Evolutionary conservation across 176 grass and related monocot species (phyloP).

Genomic region (Avena sativa): DNA sequence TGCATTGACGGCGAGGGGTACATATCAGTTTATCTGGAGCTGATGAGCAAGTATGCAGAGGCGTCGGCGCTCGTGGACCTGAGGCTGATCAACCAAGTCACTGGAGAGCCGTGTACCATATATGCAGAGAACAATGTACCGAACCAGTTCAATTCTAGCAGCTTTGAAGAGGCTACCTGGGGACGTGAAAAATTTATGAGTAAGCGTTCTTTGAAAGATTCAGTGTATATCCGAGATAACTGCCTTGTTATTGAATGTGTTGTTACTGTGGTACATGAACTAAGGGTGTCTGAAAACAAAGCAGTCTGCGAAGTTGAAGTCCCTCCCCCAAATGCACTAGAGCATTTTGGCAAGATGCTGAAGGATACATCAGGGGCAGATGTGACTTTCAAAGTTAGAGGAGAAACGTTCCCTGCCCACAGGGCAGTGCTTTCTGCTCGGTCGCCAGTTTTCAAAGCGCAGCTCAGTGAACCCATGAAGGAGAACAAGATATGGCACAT

Average conservation of each 20-base stretch:
- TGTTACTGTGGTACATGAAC: slow-evolving; percentile 12
- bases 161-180: background rate
- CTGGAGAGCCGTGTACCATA: background rate
- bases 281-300: background rate
- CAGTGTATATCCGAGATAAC: slow-evolving; percentile 30
- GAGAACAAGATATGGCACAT: background rate
- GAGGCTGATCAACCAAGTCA: slow-evolving; percentile 29
- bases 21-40: slow-evolving; percentile 23
- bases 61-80: slow-evolving; percentile 20
- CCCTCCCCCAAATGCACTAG: slow-evolving; percentile 17
- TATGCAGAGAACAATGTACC: background rate
- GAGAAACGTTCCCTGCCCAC: slow-evolving; percentile 40
- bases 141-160: background rate
- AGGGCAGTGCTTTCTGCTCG: slow-evolving; percentile 40
- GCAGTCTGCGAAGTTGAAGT: background rate
- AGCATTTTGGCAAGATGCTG: slow-evolving; percentile 24
- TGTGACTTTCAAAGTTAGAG: slow-evolving; percentile 42
- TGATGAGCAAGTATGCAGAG: background rate
- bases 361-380: background rate
- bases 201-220: slow-evolving; percentile 30
- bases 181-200: background rate
- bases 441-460: slow-evolving; percentile 44
- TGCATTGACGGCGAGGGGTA: background rate
- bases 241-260: slow-evolving; percentile 39
- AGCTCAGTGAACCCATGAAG: slow-evolving; percentile 24